Percentiles rank a stretch among this genome's conserved stretches.
Conservation (phyloP, 371 early-diverging fungal genomes). For the Lichtheimia ornata region DNA sequence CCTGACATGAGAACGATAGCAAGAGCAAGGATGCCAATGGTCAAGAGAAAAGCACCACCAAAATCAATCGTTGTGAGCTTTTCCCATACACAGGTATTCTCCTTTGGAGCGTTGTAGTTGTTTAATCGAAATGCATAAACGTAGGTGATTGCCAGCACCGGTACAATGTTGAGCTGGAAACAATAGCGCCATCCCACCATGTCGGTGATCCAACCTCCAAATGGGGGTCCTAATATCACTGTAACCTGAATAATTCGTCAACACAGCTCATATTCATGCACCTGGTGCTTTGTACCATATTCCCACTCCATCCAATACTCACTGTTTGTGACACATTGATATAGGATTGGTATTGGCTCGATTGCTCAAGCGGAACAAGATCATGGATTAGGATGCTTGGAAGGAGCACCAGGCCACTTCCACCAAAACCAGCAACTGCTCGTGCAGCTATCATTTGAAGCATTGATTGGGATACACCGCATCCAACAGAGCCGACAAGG, state of each 20-base stretch:
- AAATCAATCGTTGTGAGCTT: constrained; percentile 59
- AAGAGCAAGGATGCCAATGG: constrained; percentile 48
- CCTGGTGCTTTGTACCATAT: neutral
- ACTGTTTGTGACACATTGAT: constrained; percentile 39
- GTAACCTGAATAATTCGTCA: constrained; percentile 17
- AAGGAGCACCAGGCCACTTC: constrained; percentile 52
- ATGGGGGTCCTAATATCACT: constrained; percentile 30
- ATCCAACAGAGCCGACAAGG: constrained; percentile 56
- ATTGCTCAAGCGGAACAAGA: constrained; percentile 40
- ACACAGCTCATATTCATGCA: neutral
- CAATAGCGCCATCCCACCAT: constrained; percentile 64
- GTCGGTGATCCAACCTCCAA: constrained; percentile 55
- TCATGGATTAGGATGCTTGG: constrained; percentile 15
- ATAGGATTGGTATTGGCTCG: constrained; percentile 47
- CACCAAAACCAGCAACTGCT: constrained; percentile 79
- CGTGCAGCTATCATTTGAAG: constrained; percentile 71
- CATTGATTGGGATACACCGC: constrained; percentile 45
- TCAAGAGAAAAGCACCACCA: constrained; percentile 52
- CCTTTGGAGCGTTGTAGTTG: constrained; percentile 23
- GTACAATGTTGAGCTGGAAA: constrained; percentile 77
- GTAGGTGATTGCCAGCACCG: constrained; percentile 19
- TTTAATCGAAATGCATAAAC: constrained; percentile 15
- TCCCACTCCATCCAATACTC: constrained; percentile 4
- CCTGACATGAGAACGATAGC: constrained; percentile 61
- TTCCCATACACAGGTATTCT: constrained; percentile 8